Evolutionary conservation across 2,329 filamentous ascomycete genomes (phyloP).

Genomic region (Metarhizium rileyi): DNA sequence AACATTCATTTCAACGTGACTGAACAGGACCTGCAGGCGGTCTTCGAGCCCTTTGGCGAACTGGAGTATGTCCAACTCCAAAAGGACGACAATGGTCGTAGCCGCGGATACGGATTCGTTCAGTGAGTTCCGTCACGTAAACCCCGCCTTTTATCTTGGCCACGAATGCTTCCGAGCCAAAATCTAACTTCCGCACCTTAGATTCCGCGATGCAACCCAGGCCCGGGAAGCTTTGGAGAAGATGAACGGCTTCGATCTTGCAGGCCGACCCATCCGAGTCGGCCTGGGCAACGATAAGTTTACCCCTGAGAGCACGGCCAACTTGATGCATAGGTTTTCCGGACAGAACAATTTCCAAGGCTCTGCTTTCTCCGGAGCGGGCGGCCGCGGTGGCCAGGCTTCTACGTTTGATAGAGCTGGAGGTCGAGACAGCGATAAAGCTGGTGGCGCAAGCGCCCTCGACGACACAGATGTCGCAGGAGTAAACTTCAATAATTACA

Average conservation of each 20-base stretch:
- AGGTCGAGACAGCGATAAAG: constrained; percentile 81
- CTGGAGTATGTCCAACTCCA: constrained; percentile 96
- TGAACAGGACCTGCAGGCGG: constrained; percentile 87
- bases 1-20: constrained; percentile 99
- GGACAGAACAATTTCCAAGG: constrained; percentile 76
- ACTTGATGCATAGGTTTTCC: constrained; percentile 84
- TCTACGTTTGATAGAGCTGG: constrained; percentile 87
- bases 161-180: neutral
- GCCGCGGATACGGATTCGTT: constrained; percentile 95
- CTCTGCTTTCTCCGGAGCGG: constrained; percentile 83
- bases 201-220: constrained; percentile 81
- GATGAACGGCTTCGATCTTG: constrained; percentile 99
- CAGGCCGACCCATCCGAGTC: constrained; percentile 93
- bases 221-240: constrained; percentile 93
- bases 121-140: constrained; percentile 58
- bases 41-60: constrained; percentile 96
- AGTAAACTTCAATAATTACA: constrained; percentile 99
- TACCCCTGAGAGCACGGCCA: constrained; percentile 91
- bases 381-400: constrained; percentile 75
- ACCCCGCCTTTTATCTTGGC: neutral
- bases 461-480: constrained; percentile 97
- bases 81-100: constrained; percentile 85
- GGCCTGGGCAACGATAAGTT: constrained; percentile 99
- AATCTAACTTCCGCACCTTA: constrained; percentile 23
- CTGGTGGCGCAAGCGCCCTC: constrained; percentile 82